Evolutionary conservation across 2,329 filamentous ascomycete species (phyloP), one percentile per base, ranked within the genome.

Genomic region (Fusarium illudens): DNA sequence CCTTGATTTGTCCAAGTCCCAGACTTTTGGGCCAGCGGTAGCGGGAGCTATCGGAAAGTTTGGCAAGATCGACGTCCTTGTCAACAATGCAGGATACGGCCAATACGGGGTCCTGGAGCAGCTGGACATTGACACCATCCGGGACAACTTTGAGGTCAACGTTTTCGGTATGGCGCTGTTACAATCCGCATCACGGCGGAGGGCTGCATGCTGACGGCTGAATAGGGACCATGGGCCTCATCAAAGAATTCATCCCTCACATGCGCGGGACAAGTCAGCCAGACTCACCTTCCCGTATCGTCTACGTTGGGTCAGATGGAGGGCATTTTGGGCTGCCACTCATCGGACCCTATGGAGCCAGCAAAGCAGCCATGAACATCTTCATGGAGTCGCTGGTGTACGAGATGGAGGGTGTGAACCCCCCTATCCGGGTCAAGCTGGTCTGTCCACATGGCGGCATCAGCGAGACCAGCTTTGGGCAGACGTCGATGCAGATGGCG

Each of bases 281-380:
- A 57, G 54, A 64, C 25, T 51, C 39, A 25, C 58, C 48, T 30
- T 60, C 60, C 17, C 44, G 37, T 25, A 60, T 44, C 36, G 57
- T 63, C 15, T 59, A 62, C 36, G 48, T 60, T 36, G 55, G 62
- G 30, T 60, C 56, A 32, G 49, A 44, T n/a, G 58, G 58, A 46
- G 34, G 55, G 30, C 42, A 65, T 44, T 58, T 30, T 46, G 58
- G 56, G 46, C 39, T 68, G 29, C 56, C 62, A 20, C 54, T 62
- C 32, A 53, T 58, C 22, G 33, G 48, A 25, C 39, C 55, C 17
- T 71, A 71, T 59, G 60, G 60, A 50, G 67, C 64, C 62, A 73
- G 53, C 56, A 64, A 73, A 60, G 71, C 60, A 48, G 60, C 55
- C 37, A 62, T 62, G 54, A 56, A 62, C 17, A 39, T 55, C 34